Percentiles rank a stretch among this genome's conserved stretches.
These are phyloP conservation scores for Stachybotrys echinatus DNA, from an alignment of 2,329 filamentous ascomycete species.

Conservation along the genomic window DNA sequence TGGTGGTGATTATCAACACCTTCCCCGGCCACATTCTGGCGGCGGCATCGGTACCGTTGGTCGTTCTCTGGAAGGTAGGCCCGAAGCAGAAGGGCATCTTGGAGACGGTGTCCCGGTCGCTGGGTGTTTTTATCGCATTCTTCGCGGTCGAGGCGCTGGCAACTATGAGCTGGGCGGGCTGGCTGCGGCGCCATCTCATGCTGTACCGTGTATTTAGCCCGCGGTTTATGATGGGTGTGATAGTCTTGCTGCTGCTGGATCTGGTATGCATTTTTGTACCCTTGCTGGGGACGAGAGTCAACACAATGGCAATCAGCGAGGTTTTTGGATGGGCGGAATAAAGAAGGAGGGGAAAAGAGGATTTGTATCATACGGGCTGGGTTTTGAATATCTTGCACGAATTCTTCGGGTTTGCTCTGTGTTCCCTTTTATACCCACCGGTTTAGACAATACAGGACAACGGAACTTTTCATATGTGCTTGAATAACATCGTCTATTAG, in stretches of 20 bases:
- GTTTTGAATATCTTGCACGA: not conserved
- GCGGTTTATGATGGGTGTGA: conserved; percentile 77
- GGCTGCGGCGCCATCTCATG: conserved; percentile 89
- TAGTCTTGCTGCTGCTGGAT: conserved; percentile 71
- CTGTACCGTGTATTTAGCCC: conserved; percentile 91
- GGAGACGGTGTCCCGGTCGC: conserved; percentile 63
- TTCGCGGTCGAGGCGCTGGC: conserved; percentile 79
- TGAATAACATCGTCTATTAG: too few relatives aligned
- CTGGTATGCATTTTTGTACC: conserved; percentile 65
- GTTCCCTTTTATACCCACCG: not conserved
- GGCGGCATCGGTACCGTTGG: conserved; percentile 70
- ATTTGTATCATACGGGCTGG: not conserved
- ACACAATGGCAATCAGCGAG: conserved; percentile 73
- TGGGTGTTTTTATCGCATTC: conserved; percentile 73
- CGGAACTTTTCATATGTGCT: too few relatives aligned
- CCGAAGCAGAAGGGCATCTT: conserved; percentile 67
- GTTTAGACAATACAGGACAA: not conserved
- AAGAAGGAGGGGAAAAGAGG: not conserved
- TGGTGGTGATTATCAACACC: conserved; percentile 78
- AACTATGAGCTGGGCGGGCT: conserved; percentile 85
- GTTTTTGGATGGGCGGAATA: conserved; percentile 77
- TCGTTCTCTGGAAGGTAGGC: conserved; percentile 84
- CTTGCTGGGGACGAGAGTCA: conserved; percentile 70
- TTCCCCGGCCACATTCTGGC: conserved; percentile 87
- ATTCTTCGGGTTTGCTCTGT: not conserved